Percentiles rank a stretch among this genome's conserved stretches.
Conservation (phyloP, 2,329 filamentous ascomycete species). For the Hypoxylon sp. region DNA sequence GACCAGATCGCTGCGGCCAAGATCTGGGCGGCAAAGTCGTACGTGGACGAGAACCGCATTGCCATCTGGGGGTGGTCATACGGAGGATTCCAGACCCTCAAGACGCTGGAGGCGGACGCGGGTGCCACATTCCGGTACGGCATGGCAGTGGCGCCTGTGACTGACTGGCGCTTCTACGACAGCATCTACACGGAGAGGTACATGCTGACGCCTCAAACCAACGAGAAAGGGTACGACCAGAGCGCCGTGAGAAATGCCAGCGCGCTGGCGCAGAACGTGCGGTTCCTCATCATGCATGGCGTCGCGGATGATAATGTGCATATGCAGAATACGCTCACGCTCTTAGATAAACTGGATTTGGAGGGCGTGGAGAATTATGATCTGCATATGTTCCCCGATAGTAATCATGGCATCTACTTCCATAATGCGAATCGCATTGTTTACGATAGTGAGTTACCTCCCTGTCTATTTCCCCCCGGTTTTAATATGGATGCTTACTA, state of each 20-base stretch:
- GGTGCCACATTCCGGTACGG: slow-evolving; percentile 94
- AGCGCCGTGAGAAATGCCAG: slow-evolving; percentile 81
- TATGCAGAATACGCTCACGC: slow-evolving; percentile 90
- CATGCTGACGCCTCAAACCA: slow-evolving; percentile 94
- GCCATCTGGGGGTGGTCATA: slow-evolving; percentile 99
- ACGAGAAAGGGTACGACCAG: slow-evolving; percentile 81
- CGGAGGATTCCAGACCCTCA: slow-evolving; percentile 94
- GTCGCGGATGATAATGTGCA: slow-evolving; percentile 98
- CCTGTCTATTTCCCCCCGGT: no score
- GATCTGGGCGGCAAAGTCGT: slow-evolving; percentile 83
- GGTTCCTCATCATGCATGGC: slow-evolving; percentile 96
- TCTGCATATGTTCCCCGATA: slow-evolving; percentile 95
- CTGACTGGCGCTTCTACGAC: slow-evolving; percentile 97
- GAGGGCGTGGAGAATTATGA: slow-evolving; percentile 92
- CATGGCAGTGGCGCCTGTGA: slow-evolving; percentile 98
- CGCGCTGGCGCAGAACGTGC: slow-evolving; percentile 80
- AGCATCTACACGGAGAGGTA: slow-evolving; percentile 96
- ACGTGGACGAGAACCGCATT: slow-evolving; percentile 85
- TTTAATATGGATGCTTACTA: no score
- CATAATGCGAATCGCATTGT: slow-evolving; percentile 93
- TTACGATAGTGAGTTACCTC: slow-evolving; percentile 85
- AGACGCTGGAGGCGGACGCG: slow-evolving; percentile 92
- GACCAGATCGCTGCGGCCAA: slow-evolving; percentile 95
- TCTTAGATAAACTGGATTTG: slow-evolving; percentile 89
- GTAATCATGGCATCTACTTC: slow-evolving; percentile 94